Conservation (phyloP, 805 yeast genomes). For the Kluyveromyces siamensis region DNA sequence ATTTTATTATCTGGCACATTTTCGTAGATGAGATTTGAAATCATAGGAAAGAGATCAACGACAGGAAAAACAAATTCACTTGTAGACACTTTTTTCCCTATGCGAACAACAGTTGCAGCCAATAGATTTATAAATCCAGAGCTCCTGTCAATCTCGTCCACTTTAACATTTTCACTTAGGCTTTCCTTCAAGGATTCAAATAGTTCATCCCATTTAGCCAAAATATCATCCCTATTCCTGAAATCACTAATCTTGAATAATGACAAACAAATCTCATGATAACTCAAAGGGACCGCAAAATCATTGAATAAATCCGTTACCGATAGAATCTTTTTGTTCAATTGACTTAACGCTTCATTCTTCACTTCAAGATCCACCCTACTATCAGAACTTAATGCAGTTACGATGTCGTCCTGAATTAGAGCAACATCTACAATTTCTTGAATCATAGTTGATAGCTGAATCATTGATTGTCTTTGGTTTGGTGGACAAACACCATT, state of each 20-base stretch:
- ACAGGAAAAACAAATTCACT: conserved; percentile 79
- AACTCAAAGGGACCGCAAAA: conserved; percentile 81
- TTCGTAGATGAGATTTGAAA: conserved; percentile 47
- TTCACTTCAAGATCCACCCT: conserved; percentile 40
- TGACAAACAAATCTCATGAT: conserved; percentile 68
- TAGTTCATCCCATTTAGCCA: conserved; percentile 69
- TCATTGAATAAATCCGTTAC: conserved; percentile 77
- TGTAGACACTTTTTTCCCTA: conserved; percentile 57
- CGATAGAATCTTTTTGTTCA: conserved; percentile 57
- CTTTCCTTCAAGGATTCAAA: conserved; percentile 41
- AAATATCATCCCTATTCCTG: conserved; percentile 74
- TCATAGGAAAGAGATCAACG: conserved; percentile 55
- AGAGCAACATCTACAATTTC: conserved; percentile 82
- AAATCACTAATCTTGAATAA: conserved; percentile 80
- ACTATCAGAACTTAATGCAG: conserved; percentile 41
- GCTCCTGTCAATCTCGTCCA: conserved; percentile 22
- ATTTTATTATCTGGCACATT: conserved; percentile 31
- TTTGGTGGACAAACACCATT: conserved; percentile 74
- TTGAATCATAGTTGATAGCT: conserved; percentile 57
- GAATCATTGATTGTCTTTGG: conserved; percentile 66
- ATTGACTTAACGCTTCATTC: conserved; percentile 39
- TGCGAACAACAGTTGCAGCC: conserved; percentile 30
- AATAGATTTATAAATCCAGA: conserved; percentile 30
- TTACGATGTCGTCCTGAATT: conserved; percentile 51
- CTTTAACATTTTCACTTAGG: conserved; percentile 18